A percentile compares a stretch with the other conserved stretches of the same genome.
phyloP scores from a whole-genome alignment of 202 grass and related monocot species.

The Cymbopogon flexuosus region DNA sequence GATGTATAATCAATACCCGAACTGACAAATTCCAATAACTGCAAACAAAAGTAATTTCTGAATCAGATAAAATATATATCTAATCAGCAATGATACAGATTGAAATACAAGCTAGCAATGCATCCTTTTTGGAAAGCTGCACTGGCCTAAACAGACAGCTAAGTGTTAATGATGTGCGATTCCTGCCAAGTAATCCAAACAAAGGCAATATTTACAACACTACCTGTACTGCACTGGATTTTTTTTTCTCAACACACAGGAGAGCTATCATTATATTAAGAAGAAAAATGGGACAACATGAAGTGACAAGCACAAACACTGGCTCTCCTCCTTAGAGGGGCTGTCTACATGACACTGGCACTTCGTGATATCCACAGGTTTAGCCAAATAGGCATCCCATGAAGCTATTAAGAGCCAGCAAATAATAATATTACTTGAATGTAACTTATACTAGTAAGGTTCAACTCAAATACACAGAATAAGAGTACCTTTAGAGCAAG shows the following conservation, averaged over 20 bases:
- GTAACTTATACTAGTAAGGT: neutral
- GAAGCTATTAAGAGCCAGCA: neutral
- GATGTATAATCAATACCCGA: constrained; percentile 36
- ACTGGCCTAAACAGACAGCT: neutral
- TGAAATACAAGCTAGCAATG: neutral
- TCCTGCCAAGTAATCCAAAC: constrained; percentile 8
- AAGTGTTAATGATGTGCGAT: neutral
- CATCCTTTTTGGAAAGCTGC: neutral
- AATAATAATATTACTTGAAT: constrained; percentile 10
- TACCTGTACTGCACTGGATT: neutral
- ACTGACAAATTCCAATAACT: constrained; percentile 66
- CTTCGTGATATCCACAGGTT: neutral
- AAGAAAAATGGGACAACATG: neutral
- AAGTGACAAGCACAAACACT: neutral
- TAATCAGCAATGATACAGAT: constrained; percentile 6
- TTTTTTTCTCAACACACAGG: neutral
- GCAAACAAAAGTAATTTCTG: constrained; percentile 27
- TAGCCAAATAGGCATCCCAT: neutral
- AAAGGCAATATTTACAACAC: neutral
- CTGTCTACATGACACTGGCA: too few species aligned
- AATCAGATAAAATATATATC: constrained; percentile 15
- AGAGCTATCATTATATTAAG: neutral
- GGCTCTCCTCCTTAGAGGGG: too few species aligned
- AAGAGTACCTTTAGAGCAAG: constrained; percentile 68
- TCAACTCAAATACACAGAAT: constrained; percentile 19